Evolutionary conservation across 129 eudicot species (phyloP).

Genomic region (Lonicera japonica): DNA sequence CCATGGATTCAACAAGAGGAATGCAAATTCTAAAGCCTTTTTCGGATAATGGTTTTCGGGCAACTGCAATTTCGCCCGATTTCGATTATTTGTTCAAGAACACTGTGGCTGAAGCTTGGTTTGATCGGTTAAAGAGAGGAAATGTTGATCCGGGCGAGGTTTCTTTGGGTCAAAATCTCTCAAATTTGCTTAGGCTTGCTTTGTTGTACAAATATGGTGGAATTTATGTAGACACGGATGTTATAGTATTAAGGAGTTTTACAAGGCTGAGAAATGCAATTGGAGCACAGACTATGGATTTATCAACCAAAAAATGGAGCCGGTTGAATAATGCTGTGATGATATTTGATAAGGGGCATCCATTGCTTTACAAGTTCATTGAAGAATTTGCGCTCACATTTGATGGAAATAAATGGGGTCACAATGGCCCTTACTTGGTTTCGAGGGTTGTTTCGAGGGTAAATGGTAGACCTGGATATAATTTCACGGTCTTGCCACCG

Average conservation of each 20-base stretch:
- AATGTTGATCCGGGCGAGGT: conserved; percentile 57
- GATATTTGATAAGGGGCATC: conserved; percentile 89
- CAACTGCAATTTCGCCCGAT: conserved; percentile 71
- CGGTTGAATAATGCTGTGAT: conserved; percentile 91
- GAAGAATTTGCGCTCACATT: conserved; percentile 87
- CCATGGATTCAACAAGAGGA: conserved; percentile 68
- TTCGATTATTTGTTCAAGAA: conserved; percentile 60
- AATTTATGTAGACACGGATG: conserved; percentile 77
- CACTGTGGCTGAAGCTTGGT: conserved; percentile 72
- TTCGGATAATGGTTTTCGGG: conserved; percentile 44
- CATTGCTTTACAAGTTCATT: conserved; percentile 69
- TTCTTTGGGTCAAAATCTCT: conserved; percentile 82
- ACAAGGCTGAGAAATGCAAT: conserved; percentile 50
- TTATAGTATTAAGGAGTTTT: conserved; percentile 57
- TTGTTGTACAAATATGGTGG: conserved; percentile 86
- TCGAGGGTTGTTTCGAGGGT: conserved; percentile 83
- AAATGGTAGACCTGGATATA: conserved; percentile 36
- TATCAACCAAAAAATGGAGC: conserved; percentile 57
- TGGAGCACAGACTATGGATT: conserved; percentile 80
- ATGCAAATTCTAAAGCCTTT: conserved; percentile 53
- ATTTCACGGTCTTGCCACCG: conserved; percentile 66
- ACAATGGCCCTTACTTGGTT: conserved; percentile 93
- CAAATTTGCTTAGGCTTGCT: conserved; percentile 77
- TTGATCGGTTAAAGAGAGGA: conserved; percentile 42
- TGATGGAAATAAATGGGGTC: conserved; percentile 97